Evolutionary conservation across 1,284 basidiomycete genomes (phyloP), one percentile per base, ranked within the genome.

Genomic region (Rhodotorula sp.): DNA sequence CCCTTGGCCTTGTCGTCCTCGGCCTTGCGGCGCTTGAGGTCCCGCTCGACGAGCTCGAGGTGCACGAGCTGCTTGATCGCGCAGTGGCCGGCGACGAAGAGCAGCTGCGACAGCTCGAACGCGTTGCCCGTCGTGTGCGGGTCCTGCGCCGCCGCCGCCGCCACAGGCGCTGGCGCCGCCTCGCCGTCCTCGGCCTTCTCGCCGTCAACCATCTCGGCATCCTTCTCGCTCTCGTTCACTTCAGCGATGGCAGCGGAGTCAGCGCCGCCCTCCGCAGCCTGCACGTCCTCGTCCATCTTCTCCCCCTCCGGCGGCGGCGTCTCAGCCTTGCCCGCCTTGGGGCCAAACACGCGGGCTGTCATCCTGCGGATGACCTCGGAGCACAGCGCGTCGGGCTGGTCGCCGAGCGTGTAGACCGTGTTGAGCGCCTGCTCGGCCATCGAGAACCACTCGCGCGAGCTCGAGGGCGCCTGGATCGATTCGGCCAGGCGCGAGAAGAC

Each of bases 11-110:
- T 86, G 32, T 86, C 89, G 70, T 88, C 89, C 80, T 92, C 92
- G 67, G 96, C 93, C 83, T 97, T 98, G 81, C 96, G 90, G 25
- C 94, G 85, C 84, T 99, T 99, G 88, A 92, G 91, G 81, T 99
- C 96, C 51, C 95, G 85, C 82, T 99, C 96, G n/a, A 98, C 91
- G 56, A 97, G 85, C 82, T 99, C 96, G 44, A 99, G 87, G 81
- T 94, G 97, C 36, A 97, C 94, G 68, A 98, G 93, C 74, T 99
- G 94, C 82, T 98, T 98, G 83, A 99, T 92, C 12, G 94, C 94
- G 29, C 97, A 91, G 81, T 99, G 96, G 0, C 96, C 97, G 10
- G 97, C 94, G 54, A 92, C 87, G 80, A 98, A 99, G 13, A 99
- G 84, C 29, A 98, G 86, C 80, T 98, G 95, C 67, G 91, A 91